Evolutionary conservation across 1,284 basidiomycete species (phyloP).

Genomic region (Pisolithus thermaeus): DNA sequence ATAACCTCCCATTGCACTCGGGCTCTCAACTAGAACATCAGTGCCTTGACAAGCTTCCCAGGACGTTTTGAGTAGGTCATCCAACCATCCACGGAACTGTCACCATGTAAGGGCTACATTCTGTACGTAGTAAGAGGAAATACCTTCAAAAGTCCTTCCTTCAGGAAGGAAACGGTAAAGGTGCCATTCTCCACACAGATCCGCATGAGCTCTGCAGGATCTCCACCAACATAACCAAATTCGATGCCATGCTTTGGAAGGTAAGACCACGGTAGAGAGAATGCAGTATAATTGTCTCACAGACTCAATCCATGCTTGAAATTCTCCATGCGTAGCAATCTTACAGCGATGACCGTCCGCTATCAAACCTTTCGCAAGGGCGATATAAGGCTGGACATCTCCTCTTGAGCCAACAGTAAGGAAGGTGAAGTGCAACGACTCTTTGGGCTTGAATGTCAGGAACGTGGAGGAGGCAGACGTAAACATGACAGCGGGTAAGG

Average conservation of each 20-base stretch:
- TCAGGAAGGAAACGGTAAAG: slow-evolving; percentile 92
- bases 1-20: slow-evolving; percentile 97
- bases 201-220: slow-evolving; percentile 92
- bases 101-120: slow-evolving; percentile 4
- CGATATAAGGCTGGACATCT: slow-evolving; percentile 93
- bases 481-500: slow-evolving; percentile 86
- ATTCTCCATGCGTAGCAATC: slow-evolving; percentile 93
- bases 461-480: slow-evolving; percentile 90
- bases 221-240: slow-evolving; percentile 90
- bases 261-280: slow-evolving; percentile 11
- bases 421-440: slow-evolving; percentile 83
- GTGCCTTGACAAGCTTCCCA: slow-evolving; percentile 96
- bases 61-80: slow-evolving; percentile 88
- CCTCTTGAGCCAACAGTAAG: slow-evolving; percentile 93
- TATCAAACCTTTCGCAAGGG: slow-evolving; percentile 87
- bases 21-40: slow-evolving; percentile 91
- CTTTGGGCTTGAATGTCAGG: slow-evolving; percentile 87
- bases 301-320: slow-evolving; percentile 91
- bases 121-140: slow-evolving; percentile 6
- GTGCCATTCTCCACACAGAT: slow-evolving; percentile 96
- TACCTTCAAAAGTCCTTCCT: slow-evolving; percentile 85
- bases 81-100: slow-evolving; percentile 94
- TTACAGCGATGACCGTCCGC: slow-evolving; percentile 81
- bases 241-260: slow-evolving; percentile 80
- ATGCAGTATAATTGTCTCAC: slow-evolving; percentile 41